Conservation (phyloP, 371 early-diverging fungal species). For the Nosema muscidifuracis region DNA sequence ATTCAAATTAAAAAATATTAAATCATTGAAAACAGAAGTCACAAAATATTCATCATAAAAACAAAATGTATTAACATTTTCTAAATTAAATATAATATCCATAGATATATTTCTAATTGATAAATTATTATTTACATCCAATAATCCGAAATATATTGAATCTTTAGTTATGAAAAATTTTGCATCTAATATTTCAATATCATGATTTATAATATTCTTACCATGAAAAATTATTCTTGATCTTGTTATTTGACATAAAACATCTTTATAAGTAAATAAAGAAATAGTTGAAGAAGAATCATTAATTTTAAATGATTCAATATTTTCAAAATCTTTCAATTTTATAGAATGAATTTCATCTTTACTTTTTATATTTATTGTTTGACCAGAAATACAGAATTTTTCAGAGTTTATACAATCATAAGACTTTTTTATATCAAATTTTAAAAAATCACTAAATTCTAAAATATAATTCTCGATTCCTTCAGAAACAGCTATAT, state of each 20-base stretch:
- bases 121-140: neutral
- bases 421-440: constrained; percentile 7
- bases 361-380: neutral
- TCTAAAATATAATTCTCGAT: neutral
- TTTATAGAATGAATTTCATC: neutral
- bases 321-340: no score
- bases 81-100: neutral
- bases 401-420: constrained; percentile 9
- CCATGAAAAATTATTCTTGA: no score
- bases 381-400: neutral
- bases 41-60: neutral
- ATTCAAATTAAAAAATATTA: neutral
- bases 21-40: neutral
- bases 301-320: no score
- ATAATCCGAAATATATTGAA: neutral
- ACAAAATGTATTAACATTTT: neutral
- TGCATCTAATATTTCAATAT: no score
- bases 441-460: neutral
- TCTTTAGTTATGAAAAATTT: no score
- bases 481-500: neutral
- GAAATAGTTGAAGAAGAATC: no score
- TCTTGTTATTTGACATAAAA: no score
- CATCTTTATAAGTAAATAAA: no score
- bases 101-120: neutral
- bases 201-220: no score